Base-by-base conservation (phyloP, 495 filamentous ascomycete genomes). In the Mycothermus thermophilus region DNA sequence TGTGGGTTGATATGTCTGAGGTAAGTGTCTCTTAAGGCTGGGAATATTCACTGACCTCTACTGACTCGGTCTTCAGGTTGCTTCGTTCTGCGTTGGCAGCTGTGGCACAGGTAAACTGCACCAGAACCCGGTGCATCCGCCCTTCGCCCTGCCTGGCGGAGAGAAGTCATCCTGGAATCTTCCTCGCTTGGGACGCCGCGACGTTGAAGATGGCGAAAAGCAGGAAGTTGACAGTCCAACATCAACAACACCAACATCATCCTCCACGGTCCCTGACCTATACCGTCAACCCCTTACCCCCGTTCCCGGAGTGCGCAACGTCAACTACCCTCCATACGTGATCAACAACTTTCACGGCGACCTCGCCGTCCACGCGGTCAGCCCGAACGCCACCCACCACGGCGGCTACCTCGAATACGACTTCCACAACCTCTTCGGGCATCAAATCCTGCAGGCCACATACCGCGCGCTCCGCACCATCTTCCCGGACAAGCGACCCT, bases 1-100 rank as follows among this genome's bases (percentile, higher is more conserved):
- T 90, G 25, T 93, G 84, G 85, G 90, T 90, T 30, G 82, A 87
- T 42, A 85, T 86, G 80, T 83, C 77, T 27, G 82, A 87, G 49
- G 75, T 46, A 37, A 30, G 10, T 15, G 17, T 2, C 4, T 15
- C 6, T 12, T 2, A 15, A 8, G 3, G 19, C 22, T 3, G 8
- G 23, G 20, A 2, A 11, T 11, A 13, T n/a, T 19, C 30, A 6
- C 8, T 21, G 22, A 13, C 1, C 29, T 14, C 18, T 6, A 14
- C 32, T 40, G 21, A 40, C 32, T 7, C 9, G 22, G 22, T 25
- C 3, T 16, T 5, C 6, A 44, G 49, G 50, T 75, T 2, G 75
- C 80, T 12, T 85, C 79, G 0, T 88, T 88, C 67, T 90, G 83
- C 41, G 70, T 80, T 9, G 83, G 83, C 5, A 79, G 72, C 47